A percentile compares a stretch with the other conserved stretches of the same genome.
Conservation (phyloP, 257 asterid species). For the Ajuga chamaepitys region DNA sequence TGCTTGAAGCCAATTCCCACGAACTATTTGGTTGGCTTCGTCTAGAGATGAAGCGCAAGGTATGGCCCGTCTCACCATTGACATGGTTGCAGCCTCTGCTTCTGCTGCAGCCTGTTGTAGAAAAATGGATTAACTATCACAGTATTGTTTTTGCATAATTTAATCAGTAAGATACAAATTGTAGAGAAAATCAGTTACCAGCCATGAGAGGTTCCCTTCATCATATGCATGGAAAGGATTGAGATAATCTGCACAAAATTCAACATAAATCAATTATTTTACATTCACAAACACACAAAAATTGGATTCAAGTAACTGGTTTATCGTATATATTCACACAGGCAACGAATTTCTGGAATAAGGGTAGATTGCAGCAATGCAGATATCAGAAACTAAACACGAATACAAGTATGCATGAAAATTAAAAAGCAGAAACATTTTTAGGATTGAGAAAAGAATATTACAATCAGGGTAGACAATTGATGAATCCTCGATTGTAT, state of each 20-base stretch:
- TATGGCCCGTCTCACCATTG: constrained; percentile 69
- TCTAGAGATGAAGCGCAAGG: constrained; percentile 77
- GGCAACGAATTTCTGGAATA: background rate
- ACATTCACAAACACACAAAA: background rate
- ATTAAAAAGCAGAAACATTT: background rate
- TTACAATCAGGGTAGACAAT: constrained; percentile 86
- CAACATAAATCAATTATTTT: background rate
- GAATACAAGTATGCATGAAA: background rate
- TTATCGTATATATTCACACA: background rate
- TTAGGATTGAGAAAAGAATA: constrained; percentile 16
- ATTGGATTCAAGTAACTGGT: background rate
- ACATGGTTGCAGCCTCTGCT: constrained; percentile 94
- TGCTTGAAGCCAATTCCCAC: constrained; percentile 90
- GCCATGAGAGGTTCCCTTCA: constrained; percentile 98
- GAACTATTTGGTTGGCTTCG: constrained; percentile 76
- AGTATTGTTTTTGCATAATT: background rate
- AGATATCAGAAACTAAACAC: background rate
- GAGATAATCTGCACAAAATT: constrained; percentile 69
- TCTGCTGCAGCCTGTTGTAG: constrained; percentile 90
- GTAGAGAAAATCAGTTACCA: constrained; percentile 42
- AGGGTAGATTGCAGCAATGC: background rate
- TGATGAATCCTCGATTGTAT: constrained; percentile 50
- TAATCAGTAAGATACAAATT: background rate
- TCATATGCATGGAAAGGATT: constrained; percentile 93
- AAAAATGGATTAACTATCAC: background rate